phyloP scores from a whole-genome alignment of 2,329 filamentous ascomycete genomes.

The Alternaria sp. region DNA sequence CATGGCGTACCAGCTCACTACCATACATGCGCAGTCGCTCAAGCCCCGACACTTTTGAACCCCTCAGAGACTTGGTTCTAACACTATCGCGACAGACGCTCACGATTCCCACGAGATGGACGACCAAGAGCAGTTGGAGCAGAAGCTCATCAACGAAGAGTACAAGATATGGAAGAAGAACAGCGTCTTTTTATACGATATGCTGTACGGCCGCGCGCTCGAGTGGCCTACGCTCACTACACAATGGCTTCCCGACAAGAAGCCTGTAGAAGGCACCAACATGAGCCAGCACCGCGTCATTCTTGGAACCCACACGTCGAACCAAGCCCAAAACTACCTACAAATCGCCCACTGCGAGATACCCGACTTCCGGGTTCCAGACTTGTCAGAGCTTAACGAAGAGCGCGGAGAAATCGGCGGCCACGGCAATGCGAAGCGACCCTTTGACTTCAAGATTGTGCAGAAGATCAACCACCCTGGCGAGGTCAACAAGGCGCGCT shows the following conservation, averaged over 20 bases:
- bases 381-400: constrained; percentile 87
- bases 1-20: not conserved
- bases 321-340: constrained; percentile 85
- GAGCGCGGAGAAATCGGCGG: constrained; percentile 93
- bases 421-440: constrained; percentile 79
- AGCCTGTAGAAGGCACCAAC: constrained; percentile 75
- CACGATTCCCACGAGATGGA: constrained; percentile 61
- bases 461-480: constrained; percentile 97
- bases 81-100: constrained; percentile 50
- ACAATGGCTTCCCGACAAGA: constrained; percentile 92
- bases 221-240: constrained; percentile 98
- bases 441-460: constrained; percentile 88
- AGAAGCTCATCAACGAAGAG: constrained; percentile 96
- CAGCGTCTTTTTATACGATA: constrained; percentile 96
- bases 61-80: not conserved
- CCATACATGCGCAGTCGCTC: not conserved
- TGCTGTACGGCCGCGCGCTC: constrained; percentile 92
- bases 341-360: constrained; percentile 96
- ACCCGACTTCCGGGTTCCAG: constrained; percentile 77
- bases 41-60: not conserved
- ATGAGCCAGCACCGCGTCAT: constrained; percentile 88
- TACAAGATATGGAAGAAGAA: constrained; percentile 99
- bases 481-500: constrained; percentile 98
- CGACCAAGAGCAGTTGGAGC: constrained; percentile 75
- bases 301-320: constrained; percentile 93